Conservation (phyloP, 1,284 basidiomycete genomes). For the Malassezia brasiliensis region DNA sequence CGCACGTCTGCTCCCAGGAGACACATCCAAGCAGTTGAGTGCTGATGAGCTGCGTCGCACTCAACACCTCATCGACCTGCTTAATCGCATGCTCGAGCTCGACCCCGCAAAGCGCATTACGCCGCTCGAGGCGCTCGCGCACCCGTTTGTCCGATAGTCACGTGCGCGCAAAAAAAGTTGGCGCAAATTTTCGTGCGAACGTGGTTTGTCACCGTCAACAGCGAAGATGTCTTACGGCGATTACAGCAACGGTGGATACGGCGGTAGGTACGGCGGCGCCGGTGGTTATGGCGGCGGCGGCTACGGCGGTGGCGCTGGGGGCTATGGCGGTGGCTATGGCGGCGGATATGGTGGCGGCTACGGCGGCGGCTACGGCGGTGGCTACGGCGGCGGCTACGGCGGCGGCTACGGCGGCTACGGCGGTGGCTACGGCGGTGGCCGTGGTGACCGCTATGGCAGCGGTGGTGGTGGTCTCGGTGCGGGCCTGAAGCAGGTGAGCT, state of each 20-base stretch:
- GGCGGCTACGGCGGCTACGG: constrained; percentile 33
- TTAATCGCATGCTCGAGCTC: constrained; percentile 83
- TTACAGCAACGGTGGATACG: constrained; percentile 19
- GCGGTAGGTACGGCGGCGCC: constrained; percentile 20
- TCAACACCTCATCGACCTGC: constrained; percentile 73
- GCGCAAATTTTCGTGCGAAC: neutral
- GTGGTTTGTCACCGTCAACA: constrained; percentile 1
- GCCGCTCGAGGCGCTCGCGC: constrained; percentile 74
- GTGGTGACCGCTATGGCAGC: constrained; percentile 55
- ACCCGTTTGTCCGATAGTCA: constrained; percentile 59
- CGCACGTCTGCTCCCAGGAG: constrained; percentile 68
- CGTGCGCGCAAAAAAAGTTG: neutral
- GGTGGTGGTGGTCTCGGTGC: constrained; percentile 75
- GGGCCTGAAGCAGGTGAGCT: constrained; percentile 74
- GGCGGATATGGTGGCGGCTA: constrained; percentile 21
- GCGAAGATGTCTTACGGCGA: constrained; percentile 31
- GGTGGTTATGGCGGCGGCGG: constrained; percentile 14
- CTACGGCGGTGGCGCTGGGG: constrained; percentile 20
- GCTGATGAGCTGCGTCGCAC: constrained; percentile 79
- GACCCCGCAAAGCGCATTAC: constrained; percentile 77
- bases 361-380: constrained; percentile 27
- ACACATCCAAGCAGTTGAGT: constrained; percentile 61
- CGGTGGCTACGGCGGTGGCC: constrained; percentile 24
- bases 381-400: constrained; percentile 50
- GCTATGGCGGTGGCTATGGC: constrained; percentile 10